Evolutionary conservation across 106 monocot genomes (phyloP).

Genomic region (Cymbidium sinense): DNA sequence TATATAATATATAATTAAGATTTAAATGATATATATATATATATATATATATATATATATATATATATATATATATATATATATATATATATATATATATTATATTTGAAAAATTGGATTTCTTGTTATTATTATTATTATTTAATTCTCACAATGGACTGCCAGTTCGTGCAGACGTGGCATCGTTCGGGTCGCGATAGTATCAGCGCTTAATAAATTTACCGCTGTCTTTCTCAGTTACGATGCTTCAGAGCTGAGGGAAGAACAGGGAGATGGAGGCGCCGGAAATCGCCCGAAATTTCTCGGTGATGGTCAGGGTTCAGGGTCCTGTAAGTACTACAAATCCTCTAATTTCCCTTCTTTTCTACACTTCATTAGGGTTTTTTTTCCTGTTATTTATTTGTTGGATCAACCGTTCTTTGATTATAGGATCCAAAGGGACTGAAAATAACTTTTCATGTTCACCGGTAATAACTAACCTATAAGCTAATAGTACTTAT

Average conservation of each 20-base stretch:
- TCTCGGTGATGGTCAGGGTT: slow-evolving; percentile 70
- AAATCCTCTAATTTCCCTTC: not conserved
- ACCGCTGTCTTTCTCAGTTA: not conserved
- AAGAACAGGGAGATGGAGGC: slow-evolving; percentile 39
- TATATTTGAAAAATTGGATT: too few relatives aligned
- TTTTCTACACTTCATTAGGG: not conserved
- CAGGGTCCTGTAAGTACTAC: slow-evolving; percentile 64
- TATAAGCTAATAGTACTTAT: not conserved
- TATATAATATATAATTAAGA: too few relatives aligned
- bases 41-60: too few relatives aligned
- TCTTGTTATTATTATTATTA: too few relatives aligned
- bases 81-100: too few relatives aligned
- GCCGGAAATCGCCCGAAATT: slow-evolving; percentile 47
- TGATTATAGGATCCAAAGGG: slow-evolving; percentile 75
- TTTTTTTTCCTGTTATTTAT: not conserved
- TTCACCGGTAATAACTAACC: slow-evolving; percentile 45
- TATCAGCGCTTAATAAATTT: not conserved
- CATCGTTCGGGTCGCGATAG: too few relatives aligned
- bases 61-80: too few relatives aligned
- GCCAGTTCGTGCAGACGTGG: too few relatives aligned
- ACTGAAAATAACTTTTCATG: slow-evolving; percentile 87
- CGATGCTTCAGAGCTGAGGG: not conserved
- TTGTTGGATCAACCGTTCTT: not conserved
- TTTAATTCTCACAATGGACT: too few relatives aligned
- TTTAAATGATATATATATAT: too few relatives aligned